Base-by-base conservation (phyloP, 257 asterid genomes). In the Salvia splendens region DNA sequence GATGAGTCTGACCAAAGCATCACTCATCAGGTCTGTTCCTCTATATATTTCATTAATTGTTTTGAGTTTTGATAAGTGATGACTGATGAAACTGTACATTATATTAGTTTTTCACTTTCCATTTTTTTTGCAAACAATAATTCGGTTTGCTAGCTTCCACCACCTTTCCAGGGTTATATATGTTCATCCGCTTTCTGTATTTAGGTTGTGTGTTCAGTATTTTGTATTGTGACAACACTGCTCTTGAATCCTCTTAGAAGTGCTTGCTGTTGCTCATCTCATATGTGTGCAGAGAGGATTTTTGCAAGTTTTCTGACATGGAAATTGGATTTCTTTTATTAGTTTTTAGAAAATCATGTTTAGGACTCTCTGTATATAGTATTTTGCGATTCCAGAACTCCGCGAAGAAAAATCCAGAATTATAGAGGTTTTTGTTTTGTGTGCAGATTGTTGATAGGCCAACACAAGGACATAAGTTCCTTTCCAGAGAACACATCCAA, bases 371-470 rank as follows among this genome's bases (percentile, higher is more conserved):
- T 3, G 7, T 6, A 12, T 7, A 6, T 12, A 24, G 30, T 24
- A 28, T 4, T 12, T 54, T 54, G 60, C 16, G 4, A 10, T n/a
- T 6, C 36, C 4, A 30, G 12, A 55, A 12, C 11, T 9, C 3
- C 12, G 11, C 11, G 12, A 30, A 35, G 17, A 47, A 6, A 41
- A 61, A 16, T 58, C 70, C 33, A 17, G 35, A 16, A 45, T 17
- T 52, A 36, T 57, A 43, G 68, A 71, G 60, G 8, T 51, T 41
- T 48, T 10, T 14, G 47, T 73, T 67, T 50, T 0, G 45, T 40
- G 17, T 76, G 83, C 93, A 94, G 99, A 78, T 94, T 73, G 95
- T 94, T 67, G 99, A 94, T 78, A 83, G 99, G 71, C 94, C 97
- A 66, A 67, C 87, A 17, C 96, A 86, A 77, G 90, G 84, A n/a